Conservation (phyloP, 2,329 filamentous ascomycete genomes). For the Ceratocystis albifundus region DNA sequence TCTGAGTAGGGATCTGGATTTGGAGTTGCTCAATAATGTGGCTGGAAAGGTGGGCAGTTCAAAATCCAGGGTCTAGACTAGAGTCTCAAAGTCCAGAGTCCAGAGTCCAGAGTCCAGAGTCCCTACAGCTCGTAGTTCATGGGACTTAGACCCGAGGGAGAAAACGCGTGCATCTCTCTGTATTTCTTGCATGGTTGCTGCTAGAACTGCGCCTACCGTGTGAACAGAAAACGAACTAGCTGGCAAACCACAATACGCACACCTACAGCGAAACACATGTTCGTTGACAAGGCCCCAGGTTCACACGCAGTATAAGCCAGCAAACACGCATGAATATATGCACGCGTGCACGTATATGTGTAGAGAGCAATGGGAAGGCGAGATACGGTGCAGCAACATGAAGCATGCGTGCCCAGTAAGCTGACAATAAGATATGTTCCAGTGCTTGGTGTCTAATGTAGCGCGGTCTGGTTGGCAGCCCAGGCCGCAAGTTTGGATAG, state of each 20-base stretch:
- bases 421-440: background rate
- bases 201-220: background rate
- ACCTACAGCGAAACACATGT: background rate
- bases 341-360: background rate
- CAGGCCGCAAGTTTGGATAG: too few relatives aligned
- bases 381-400: background rate
- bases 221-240: background rate
- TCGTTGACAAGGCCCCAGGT: background rate
- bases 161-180: background rate
- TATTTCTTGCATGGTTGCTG: background rate
- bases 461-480: background rate
- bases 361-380: background rate
- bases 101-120: background rate
- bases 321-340: slow-evolving; percentile 7
- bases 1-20: too few relatives aligned
- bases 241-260: background rate
- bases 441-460: background rate
- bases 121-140: background rate
- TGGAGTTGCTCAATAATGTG: background rate
- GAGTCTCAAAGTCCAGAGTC: background rate
- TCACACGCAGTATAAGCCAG: background rate
- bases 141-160: background rate
- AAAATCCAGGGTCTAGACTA: background rate
- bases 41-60: background rate
- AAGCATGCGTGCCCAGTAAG: slow-evolving; percentile 10